Evolutionary conservation across 2,329 filamentous ascomycete genomes (phyloP), one percentile per base, ranked within the genome.

Genomic region (Penicillium italicum): DNA sequence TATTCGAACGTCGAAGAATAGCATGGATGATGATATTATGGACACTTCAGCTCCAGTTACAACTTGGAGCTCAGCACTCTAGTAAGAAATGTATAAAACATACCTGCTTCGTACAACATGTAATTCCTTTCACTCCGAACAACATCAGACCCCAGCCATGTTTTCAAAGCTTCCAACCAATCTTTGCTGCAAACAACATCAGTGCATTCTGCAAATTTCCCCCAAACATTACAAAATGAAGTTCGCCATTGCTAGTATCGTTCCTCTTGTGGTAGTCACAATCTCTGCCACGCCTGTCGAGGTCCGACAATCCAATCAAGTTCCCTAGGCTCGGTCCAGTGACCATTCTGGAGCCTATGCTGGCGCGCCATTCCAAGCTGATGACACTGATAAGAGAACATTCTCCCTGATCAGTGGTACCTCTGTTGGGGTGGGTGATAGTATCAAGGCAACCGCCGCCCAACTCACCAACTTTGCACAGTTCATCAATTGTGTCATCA

Each of bases 221-320:
- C n/a, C 3, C 16, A 40, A 18, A 24, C 1, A 30, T 20, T 9
- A 50, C 50, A 46, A 24, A 16, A 59, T 59, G 57, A 53, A 54
- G 46, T 50, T 46, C 2, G 14, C 43, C 16, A 18, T 54, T 34
- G 12, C 40, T 16, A 22, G 28, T 24, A 18, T 52, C 11, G 12
- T 40, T 14, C 33, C 57, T 24, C 16, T 57, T 90, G 55, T 51
- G 44, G 57, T 28, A 10, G 33, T 46, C 30, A 8, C 31, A 14
- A 22, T 48, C 33, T 38, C 57, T 40, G 57, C 54, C 37, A 30
- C 42, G 1, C 57, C 54, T 28, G 26, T 59, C 5, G 50, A 54
- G 10, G 36, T 42, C 33, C 57, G 50, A 40, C 38, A 50, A 20
- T 24, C 37, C 11, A 43, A 34, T 5, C 18, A 40, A 16, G 54